Conservation (phyloP, 441 rosid genomes). For the Erodium trifolium region DNA sequence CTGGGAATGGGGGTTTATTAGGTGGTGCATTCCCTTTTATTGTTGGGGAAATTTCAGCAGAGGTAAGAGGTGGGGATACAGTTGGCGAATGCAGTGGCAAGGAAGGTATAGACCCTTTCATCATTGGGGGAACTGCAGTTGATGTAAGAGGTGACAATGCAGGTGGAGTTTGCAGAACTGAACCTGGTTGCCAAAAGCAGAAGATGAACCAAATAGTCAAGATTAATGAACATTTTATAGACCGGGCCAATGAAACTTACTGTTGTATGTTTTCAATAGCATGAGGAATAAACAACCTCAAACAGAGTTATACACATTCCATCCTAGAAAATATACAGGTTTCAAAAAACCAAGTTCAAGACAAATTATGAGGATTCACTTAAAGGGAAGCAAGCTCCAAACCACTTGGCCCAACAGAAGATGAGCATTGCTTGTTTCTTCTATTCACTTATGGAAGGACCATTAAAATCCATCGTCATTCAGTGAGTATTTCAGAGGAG, state of each 20-base stretch:
- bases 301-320: background rate
- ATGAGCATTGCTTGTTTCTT: background rate
- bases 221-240: constrained; percentile 11
- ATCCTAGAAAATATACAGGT: background rate
- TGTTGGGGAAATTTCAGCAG: too few species aligned
- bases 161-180: constrained; percentile 25
- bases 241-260: constrained; percentile 25
- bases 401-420: background rate
- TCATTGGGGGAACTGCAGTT: constrained; percentile 30
- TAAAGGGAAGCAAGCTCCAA: background rate
- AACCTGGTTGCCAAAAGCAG: background rate
- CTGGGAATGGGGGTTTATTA: background rate
- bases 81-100: background rate
- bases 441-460: background rate
- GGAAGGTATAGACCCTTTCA: constrained; percentile 34
- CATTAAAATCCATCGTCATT: background rate
- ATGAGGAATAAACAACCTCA: background rate
- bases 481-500: background rate
- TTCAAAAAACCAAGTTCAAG: background rate
- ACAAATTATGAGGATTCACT: background rate
- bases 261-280: constrained; percentile 13
- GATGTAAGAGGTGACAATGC: constrained; percentile 31
- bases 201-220: background rate
- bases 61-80: constrained; percentile 19
- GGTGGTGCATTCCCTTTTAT: background rate